Conservation (phyloP, 1,139 yeast species). For the Yueomyces sp. region DNA sequence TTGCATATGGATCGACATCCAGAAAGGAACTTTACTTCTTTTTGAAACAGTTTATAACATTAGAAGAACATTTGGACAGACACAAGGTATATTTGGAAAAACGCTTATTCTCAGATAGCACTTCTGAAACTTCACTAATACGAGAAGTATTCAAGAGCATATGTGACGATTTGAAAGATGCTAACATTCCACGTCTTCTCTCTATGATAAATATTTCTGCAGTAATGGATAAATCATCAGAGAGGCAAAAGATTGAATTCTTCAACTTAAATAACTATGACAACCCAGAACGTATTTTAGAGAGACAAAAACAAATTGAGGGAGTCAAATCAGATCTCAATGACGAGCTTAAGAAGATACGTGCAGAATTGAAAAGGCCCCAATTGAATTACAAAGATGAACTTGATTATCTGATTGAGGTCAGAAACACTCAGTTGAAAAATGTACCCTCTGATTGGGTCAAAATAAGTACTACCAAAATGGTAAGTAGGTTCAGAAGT, state of each 20-base stretch:
- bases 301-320: constrained; percentile 32
- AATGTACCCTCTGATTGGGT: constrained; percentile 64
- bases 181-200: constrained; percentile 26
- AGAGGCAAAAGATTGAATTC: constrained; percentile 38
- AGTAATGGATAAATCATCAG: constrained; percentile 34
- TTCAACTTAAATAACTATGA: constrained; percentile 34
- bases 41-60: constrained; percentile 36
- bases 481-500: constrained; percentile 45
- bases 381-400: constrained; percentile 45
- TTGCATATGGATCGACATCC: constrained; percentile 54
- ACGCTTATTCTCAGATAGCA: too few relatives aligned
- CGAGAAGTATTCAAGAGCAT: too few relatives aligned
- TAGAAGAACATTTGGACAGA: constrained; percentile 18
- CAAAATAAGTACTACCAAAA: constrained; percentile 58
- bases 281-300: constrained; percentile 31
- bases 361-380: constrained; percentile 41
- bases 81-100: constrained; percentile 13
- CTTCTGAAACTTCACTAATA: too few relatives aligned
- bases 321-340: constrained; percentile 31
- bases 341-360: constrained; percentile 37
- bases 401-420: constrained; percentile 64
- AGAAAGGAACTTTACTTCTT: constrained; percentile 56
- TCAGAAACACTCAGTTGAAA: constrained; percentile 45
- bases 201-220: constrained; percentile 50
- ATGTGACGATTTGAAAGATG: constrained; percentile 1